A percentile compares a stretch with the other conserved stretches of the same genome.
Conservation (phyloP, 2,329 filamentous ascomycete genomes). For the Gnomoniopsis sp. region DNA sequence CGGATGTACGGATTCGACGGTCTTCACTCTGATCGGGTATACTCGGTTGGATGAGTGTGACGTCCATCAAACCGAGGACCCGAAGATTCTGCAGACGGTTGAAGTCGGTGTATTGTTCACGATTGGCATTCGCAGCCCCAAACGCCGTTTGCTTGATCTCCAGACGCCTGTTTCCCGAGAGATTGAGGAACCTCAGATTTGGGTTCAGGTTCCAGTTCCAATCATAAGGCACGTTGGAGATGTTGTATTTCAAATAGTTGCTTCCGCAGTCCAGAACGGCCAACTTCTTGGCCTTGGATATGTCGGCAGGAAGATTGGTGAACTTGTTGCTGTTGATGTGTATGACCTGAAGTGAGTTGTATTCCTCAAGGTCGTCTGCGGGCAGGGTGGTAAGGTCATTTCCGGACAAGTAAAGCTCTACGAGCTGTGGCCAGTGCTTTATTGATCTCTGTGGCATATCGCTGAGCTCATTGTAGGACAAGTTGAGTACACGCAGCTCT, state of each 20-base stretch:
- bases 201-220: constrained; percentile 99
- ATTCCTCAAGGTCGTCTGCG: constrained; percentile 89
- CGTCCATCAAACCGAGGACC: constrained; percentile 93
- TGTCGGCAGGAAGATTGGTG: constrained; percentile 90
- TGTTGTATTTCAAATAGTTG: constrained; percentile 96
- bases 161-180: constrained; percentile 93
- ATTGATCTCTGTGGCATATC: constrained; percentile 89
- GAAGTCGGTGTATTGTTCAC: constrained; percentile 81
- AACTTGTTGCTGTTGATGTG: constrained; percentile 99
- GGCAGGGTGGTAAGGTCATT: constrained; percentile 91
- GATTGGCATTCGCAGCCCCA: constrained; percentile 51
- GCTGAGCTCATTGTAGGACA: constrained; percentile 92
- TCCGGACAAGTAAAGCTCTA: constrained; percentile 90
- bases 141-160: constrained; percentile 76
- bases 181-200: constrained; percentile 88
- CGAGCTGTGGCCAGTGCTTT: constrained; percentile 82
- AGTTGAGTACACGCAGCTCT: constrained; percentile 83
- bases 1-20: constrained; percentile 90
- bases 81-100: constrained; percentile 78
- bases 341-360: constrained; percentile 79
- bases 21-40: constrained; percentile 96
- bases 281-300: constrained; percentile 89
- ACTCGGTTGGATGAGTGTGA: constrained; percentile 87
- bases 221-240: constrained; percentile 97
- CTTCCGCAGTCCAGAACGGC: constrained; percentile 91